These are phyloP conservation scores for Diaporthe amygdali DNA, from an alignment of 2,329 filamentous ascomycete species.

Conservation along the genomic window DNA sequence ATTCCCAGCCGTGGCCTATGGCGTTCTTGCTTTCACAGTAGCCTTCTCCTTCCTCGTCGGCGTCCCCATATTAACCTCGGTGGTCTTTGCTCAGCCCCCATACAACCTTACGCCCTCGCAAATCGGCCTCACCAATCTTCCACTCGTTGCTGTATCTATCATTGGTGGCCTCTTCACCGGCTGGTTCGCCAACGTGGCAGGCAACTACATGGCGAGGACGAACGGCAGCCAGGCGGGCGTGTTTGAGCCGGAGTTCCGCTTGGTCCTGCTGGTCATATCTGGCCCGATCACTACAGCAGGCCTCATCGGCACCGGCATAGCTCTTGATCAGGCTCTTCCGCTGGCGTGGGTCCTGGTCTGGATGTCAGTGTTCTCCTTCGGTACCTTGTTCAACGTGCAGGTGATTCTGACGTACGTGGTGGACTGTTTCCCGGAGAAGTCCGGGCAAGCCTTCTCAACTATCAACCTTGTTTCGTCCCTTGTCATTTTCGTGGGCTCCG, in stretches of 20 bases:
- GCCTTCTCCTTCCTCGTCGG: conserved; percentile 9
- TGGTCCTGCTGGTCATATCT: neutral
- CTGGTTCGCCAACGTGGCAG: neutral
- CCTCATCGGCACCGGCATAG: neutral
- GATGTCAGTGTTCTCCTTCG: neutral
- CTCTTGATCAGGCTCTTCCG: neutral
- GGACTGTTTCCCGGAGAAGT: conserved; percentile 5
- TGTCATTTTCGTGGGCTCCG: neutral
- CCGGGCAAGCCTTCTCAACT: conserved; percentile 11
- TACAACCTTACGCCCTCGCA: neutral
- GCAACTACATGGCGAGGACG: conserved; percentile 2
- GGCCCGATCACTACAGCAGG: conserved; percentile 4
- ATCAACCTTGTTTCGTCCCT: neutral
- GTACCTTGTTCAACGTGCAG: neutral
- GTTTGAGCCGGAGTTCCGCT: conserved; percentile 16
- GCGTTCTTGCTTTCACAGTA: neutral
- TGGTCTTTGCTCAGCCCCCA: neutral
- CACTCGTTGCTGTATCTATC: neutral
- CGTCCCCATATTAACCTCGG: neutral
- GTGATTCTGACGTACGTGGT: conserved; percentile 6
- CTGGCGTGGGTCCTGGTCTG: conserved; percentile 10
- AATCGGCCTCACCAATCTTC: neutral
- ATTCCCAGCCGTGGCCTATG: conserved; percentile 4
- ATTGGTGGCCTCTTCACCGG: neutral
- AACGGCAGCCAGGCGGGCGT: conserved; percentile 1